Conservation (phyloP, 768 basidiomycete species). For the Lactarius sp. region DNA sequence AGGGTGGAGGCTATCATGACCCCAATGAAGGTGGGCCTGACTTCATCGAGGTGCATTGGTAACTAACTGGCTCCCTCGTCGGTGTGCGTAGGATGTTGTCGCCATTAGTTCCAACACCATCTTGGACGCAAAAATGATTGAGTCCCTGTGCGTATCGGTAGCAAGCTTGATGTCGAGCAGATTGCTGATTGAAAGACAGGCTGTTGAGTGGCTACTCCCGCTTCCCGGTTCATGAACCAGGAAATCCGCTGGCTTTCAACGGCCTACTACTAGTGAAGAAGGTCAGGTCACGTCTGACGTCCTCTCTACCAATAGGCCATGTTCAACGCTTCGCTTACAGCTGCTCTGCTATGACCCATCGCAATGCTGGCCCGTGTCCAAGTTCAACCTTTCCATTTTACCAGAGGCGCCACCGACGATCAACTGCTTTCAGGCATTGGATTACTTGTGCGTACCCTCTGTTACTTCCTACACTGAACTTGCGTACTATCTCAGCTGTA, state of each 20-base stretch:
- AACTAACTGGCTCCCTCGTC: neutral
- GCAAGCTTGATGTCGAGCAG: neutral
- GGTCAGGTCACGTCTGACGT: slow-evolving; percentile 35
- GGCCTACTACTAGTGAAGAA: slow-evolving; percentile 84
- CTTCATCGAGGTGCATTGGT: neutral
- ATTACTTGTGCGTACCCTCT: slow-evolving; percentile 67
- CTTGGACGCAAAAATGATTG: slow-evolving; percentile 73
- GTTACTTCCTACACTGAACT: neutral
- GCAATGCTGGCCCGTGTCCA: slow-evolving; percentile 64
- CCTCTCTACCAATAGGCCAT: neutral
- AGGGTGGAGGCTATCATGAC: slow-evolving; percentile 55
- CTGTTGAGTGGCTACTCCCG: slow-evolving; percentile 85
- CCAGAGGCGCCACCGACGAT: slow-evolving; percentile 87
- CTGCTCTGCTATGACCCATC: slow-evolving; percentile 86
- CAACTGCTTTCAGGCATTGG: slow-evolving; percentile 91
- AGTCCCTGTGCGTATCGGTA: slow-evolving; percentile 55
- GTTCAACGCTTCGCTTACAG: slow-evolving; percentile 35
- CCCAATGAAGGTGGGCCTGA: slow-evolving; percentile 41
- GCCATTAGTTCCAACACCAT: slow-evolving; percentile 73
- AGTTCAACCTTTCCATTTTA: slow-evolving; percentile 74
- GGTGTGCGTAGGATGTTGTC: slow-evolving; percentile 63
- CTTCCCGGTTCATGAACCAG: slow-evolving; percentile 80
- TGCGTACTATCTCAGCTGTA: slow-evolving; percentile 28
- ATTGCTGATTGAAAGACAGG: slow-evolving; percentile 34
- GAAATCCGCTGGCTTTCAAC: slow-evolving; percentile 62